Conservation (phyloP, 371 early-diverging fungal genomes). For the Zychaea mexicana region DNA sequence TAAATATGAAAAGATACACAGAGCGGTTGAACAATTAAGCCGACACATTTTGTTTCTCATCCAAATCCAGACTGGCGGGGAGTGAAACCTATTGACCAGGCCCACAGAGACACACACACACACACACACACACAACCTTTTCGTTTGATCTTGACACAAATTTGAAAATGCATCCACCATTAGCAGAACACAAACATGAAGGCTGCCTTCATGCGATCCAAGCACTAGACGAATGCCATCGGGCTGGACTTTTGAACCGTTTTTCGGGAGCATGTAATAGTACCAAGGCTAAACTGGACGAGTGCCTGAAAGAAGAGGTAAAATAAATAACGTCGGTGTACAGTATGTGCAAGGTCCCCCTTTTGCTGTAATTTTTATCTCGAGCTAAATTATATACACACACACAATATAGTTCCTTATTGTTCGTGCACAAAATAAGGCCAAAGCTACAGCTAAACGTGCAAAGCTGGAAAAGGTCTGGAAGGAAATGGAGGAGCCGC, state of each 20-base stretch:
- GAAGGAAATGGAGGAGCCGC: slow-evolving; percentile 54
- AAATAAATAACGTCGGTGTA: background rate
- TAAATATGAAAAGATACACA: background rate
- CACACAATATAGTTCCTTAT: slow-evolving; percentile 38
- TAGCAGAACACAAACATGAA: slow-evolving; percentile 46
- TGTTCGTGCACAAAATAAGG: slow-evolving; percentile 41
- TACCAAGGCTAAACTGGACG: slow-evolving; percentile 37
- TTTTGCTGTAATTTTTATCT: background rate
- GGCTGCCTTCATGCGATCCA: slow-evolving; percentile 45
- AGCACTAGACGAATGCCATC: slow-evolving; percentile 47
- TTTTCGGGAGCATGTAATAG: slow-evolving; percentile 47
- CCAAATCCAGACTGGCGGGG: too few relatives aligned
- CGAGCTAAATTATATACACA: too few relatives aligned
- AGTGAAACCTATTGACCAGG: too few relatives aligned
- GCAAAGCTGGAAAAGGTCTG: slow-evolving; percentile 44
- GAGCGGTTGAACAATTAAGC: background rate
- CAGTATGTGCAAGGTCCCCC: too few relatives aligned
- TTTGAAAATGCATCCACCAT: slow-evolving; percentile 45
- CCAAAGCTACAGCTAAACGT: slow-evolving; percentile 35
- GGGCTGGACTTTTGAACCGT: slow-evolving; percentile 44
- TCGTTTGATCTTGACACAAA: too few relatives aligned
- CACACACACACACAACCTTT: background rate
- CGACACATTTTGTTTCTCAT: background rate
- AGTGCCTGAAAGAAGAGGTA: slow-evolving; percentile 50
- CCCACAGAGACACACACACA: too few relatives aligned